Percentiles rank a stretch among this genome's conserved stretches.
These are phyloP conservation scores for Exsudoporus frostii DNA, from an alignment of 768 basidiomycete genomes.

Conservation along the genomic window DNA sequence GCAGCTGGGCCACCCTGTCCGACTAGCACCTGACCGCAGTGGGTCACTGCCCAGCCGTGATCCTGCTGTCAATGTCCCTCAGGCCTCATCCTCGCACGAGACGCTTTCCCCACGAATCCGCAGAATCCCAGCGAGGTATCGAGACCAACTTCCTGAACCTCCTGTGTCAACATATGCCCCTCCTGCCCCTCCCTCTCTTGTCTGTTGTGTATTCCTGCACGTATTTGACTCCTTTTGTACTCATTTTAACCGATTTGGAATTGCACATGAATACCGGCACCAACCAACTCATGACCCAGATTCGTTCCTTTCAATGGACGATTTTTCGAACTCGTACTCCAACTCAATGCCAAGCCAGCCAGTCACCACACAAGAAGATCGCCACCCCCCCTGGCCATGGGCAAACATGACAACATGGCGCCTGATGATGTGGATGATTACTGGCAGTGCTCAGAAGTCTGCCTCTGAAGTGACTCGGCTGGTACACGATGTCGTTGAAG, in stretches of 20 bases:
- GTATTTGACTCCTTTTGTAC: too few species aligned
- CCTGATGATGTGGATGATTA: constrained; percentile 5
- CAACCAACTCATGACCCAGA: not conserved
- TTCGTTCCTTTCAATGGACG: not conserved
- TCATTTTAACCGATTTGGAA: not conserved
- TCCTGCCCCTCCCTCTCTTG: not conserved
- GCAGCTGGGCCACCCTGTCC: too few species aligned
- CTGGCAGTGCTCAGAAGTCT: constrained; percentile 1
- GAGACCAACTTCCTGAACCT: not conserved
- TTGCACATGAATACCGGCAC: not conserved
- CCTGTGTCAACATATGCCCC: not conserved
- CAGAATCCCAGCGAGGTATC: not conserved
- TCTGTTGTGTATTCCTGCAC: not conserved
- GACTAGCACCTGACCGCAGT: too few species aligned
- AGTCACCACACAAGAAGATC: not conserved
- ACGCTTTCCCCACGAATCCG: not conserved
- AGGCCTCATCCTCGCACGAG: too few species aligned
- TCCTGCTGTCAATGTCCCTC: too few species aligned
- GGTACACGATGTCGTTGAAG: not conserved
- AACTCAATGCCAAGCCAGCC: not conserved
- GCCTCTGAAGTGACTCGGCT: not conserved
- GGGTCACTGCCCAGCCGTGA: too few species aligned
- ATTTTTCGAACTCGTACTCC: not conserved
- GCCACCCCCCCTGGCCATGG: constrained; percentile 13
- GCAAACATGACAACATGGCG: constrained; percentile 7